These are phyloP conservation scores for Microdochium trichocladiopsis DNA, from an alignment of 2,329 filamentous ascomycete species.

Conservation along the genomic window DNA sequence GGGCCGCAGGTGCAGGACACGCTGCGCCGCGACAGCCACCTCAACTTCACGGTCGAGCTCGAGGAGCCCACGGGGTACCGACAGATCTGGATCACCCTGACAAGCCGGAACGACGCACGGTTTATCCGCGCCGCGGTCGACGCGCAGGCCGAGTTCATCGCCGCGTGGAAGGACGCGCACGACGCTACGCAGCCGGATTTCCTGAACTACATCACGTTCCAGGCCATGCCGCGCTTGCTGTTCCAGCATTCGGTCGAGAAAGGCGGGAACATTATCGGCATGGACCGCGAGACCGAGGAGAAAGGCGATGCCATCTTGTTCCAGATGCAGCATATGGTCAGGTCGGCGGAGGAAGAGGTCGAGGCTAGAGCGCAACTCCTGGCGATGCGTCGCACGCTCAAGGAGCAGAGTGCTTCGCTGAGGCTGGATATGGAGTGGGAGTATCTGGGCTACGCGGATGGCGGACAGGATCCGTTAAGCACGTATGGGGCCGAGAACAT, in stretches of 20 bases:
- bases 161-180: constrained; percentile 15
- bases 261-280: constrained; percentile 28
- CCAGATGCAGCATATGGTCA: constrained; percentile 18
- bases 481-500: constrained; percentile 23
- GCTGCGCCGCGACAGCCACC: not conserved
- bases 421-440: constrained; percentile 15
- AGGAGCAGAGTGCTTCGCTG: constrained; percentile 3
- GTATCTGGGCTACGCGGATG: constrained; percentile 26
- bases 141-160: constrained; percentile 27
- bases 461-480: constrained; percentile 15
- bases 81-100: not conserved
- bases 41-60: not conserved
- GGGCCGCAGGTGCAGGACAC: not conserved
- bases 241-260: constrained; percentile 19
- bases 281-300: constrained; percentile 8
- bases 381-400: constrained; percentile 15
- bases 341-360: constrained; percentile 13
- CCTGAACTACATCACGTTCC: constrained; percentile 19
- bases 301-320: constrained; percentile 20
- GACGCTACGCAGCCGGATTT: constrained; percentile 11
- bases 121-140: constrained; percentile 27
- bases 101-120: constrained; percentile 2
- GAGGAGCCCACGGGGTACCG: not conserved
- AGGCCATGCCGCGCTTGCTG: constrained; percentile 26
- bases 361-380: constrained; percentile 20